phyloP scores from a whole-genome alignment of 345 rosid species.

The Carallia pectinifolia region DNA sequence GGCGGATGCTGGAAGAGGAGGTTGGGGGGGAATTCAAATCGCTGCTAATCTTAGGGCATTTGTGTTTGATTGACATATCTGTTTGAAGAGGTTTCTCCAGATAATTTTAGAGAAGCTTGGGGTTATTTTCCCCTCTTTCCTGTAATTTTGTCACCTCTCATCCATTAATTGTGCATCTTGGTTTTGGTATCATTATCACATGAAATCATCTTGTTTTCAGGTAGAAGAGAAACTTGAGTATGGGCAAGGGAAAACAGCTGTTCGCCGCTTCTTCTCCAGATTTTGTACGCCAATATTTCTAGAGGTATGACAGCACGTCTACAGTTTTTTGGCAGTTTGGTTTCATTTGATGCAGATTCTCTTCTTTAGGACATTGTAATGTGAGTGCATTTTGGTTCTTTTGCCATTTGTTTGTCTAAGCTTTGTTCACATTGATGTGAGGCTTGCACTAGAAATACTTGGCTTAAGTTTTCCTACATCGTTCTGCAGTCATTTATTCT shows the following conservation, averaged over 20 bases:
- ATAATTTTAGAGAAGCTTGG: neutral
- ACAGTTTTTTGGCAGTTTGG: neutral
- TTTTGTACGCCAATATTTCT: conserved; percentile 96
- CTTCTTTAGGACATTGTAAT: neutral
- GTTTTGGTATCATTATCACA: neutral
- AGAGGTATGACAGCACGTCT: conserved; percentile 52
- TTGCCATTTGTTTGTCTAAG: neutral
- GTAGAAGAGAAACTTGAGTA: conserved; percentile 97
- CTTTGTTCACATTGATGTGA: neutral
- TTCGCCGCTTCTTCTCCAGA: conserved; percentile 85
- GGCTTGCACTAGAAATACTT: neutral
- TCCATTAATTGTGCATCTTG: neutral
- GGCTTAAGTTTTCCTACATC: neutral
- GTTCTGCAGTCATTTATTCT: conserved; percentile 77
- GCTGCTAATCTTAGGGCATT: neutral
- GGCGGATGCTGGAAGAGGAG: too few relatives aligned
- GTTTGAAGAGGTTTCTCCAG: neutral
- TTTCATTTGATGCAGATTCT: neutral
- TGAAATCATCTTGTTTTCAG: conserved; percentile 33
- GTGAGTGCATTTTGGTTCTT: neutral
- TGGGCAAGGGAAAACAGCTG: conserved; percentile 78
- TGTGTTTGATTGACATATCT: neutral
- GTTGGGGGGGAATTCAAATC: neutral
- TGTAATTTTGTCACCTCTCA: neutral
- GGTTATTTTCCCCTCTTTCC: neutral